phyloP scores from a whole-genome alignment of 768 basidiomycete genomes.

The Cubamyces sp. region DNA sequence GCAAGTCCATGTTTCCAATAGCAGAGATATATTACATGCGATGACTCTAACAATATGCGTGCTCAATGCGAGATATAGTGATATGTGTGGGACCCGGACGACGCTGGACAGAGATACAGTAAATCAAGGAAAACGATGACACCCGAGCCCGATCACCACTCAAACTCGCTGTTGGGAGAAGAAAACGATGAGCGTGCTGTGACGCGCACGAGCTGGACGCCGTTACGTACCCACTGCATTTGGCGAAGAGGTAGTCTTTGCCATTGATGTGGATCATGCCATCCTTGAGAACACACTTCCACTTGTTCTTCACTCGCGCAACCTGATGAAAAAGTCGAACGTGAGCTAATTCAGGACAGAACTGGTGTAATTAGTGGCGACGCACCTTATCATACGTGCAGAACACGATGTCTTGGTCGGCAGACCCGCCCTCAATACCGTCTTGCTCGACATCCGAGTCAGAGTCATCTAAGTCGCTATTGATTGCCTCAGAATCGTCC shows the following conservation, averaged over 20 bases:
- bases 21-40: slow-evolving; percentile 25
- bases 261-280: slow-evolving; percentile 98
- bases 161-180: slow-evolving; percentile 35
- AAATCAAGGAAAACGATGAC: slow-evolving; percentile 10
- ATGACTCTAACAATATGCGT: slow-evolving; percentile 19
- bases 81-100: slow-evolving; percentile 15
- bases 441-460: slow-evolving; percentile 89
- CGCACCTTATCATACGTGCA: slow-evolving; percentile 97
- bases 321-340: slow-evolving; percentile 55
- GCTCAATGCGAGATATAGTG: slow-evolving; percentile 25
- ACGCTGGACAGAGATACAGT: slow-evolving; percentile 16
- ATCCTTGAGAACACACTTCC: slow-evolving; percentile 98
- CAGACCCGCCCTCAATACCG: slow-evolving; percentile 72
- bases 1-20: slow-evolving; percentile 6
- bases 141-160: slow-evolving; percentile 35
- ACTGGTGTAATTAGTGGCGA: not conserved
- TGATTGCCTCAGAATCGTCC: slow-evolving; percentile 84
- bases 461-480: slow-evolving; percentile 95
- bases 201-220: not conserved
- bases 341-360: slow-evolving; percentile 9
- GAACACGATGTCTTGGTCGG: slow-evolving; percentile 88
- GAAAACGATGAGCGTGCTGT: not conserved
- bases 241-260: slow-evolving; percentile 95
- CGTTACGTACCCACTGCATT: slow-evolving; percentile 83
- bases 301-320: slow-evolving; percentile 99